These are phyloP conservation scores for Xylariaceae sp. DNA, from an alignment of 2,329 filamentous ascomycete species.

Conservation along the genomic window DNA sequence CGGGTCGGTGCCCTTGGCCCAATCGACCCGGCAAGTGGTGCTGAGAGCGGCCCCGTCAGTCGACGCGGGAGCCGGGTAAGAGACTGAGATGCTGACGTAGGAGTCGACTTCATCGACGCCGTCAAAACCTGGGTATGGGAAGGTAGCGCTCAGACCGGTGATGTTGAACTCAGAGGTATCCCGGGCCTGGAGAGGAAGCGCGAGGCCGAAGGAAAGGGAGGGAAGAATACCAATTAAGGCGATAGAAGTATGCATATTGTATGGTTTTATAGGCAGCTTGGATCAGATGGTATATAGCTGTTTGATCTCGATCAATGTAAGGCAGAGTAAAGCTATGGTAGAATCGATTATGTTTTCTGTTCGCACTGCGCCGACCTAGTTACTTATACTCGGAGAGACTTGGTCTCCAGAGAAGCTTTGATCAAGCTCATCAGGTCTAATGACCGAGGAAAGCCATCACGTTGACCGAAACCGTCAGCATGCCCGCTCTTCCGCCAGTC, in stretches of 20 bases:
- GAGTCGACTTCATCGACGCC: slow-evolving; percentile 17
- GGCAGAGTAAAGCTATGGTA: too few relatives aligned
- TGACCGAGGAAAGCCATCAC: too few relatives aligned
- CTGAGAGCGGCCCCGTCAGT: slow-evolving; percentile 9
- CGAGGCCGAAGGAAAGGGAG: slow-evolving; percentile 11
- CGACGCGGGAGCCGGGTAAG: slow-evolving; percentile 16
- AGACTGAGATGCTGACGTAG: slow-evolving; percentile 13
- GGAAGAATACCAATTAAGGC: slow-evolving; percentile 13
- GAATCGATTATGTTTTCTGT: too few relatives aligned
- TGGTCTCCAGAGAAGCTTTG: too few relatives aligned
- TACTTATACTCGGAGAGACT: too few relatives aligned
- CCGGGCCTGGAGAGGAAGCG: slow-evolving; percentile 15
- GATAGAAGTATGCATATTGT: slow-evolving; percentile 11
- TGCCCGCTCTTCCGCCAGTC: neutral
- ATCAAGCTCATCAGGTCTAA: too few relatives aligned
- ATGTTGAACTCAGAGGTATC: slow-evolving; percentile 15
- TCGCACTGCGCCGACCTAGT: too few relatives aligned
- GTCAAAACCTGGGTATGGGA: slow-evolving; percentile 13
- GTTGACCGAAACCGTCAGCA: neutral
- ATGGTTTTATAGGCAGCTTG: too few relatives aligned
- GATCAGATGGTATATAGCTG: too few relatives aligned
- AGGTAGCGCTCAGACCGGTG: slow-evolving; percentile 16
- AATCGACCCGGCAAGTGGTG: slow-evolving; percentile 19
- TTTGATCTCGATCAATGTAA: too few relatives aligned
- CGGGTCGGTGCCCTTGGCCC: slow-evolving; percentile 15